Evolutionary conservation across 139 green algal genomes (phyloP).

Genomic region (Chlamydomonas eustigma): DNA sequence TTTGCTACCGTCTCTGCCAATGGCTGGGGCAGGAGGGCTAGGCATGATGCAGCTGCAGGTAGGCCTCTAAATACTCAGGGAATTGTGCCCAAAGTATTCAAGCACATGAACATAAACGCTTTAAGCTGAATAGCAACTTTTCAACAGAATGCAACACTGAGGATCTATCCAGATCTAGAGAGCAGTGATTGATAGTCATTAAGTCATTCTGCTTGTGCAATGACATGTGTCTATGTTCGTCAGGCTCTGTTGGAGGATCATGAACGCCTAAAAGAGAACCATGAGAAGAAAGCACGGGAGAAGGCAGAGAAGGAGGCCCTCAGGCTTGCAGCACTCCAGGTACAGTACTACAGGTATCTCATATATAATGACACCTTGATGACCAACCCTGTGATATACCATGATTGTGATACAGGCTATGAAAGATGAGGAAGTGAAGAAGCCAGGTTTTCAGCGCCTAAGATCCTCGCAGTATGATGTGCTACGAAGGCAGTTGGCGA

Average conservation of each 20-base stretch:
- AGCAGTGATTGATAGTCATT: no score
- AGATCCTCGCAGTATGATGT: slow-evolving; percentile 52
- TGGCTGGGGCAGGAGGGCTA: slow-evolving; percentile 21
- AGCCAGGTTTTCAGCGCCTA: slow-evolving; percentile 49
- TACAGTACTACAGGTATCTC: no score
- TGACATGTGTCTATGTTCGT: no score
- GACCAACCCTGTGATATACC: no score
- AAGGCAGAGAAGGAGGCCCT: slow-evolving; percentile 43
- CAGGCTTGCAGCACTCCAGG: slow-evolving; percentile 25
- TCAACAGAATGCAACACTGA: no score
- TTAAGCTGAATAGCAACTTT: neutral
- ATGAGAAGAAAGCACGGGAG: slow-evolving; percentile 36
- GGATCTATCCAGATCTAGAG: neutral
- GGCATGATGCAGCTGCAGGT: slow-evolving; percentile 56
- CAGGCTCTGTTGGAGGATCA: slow-evolving; percentile 53
- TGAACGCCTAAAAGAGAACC: slow-evolving; percentile 41
- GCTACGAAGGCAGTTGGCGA: slow-evolving; percentile 41
- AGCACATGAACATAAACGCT: no score
- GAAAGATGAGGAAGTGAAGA: slow-evolving; percentile 24
- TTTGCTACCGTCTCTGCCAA: slow-evolving; percentile 51
- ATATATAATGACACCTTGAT: no score
- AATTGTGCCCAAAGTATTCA: no score
- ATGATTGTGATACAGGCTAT: no score
- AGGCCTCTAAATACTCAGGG: no score
- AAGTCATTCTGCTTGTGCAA: no score